Evolutionary conservation across 1,284 basidiomycete species (phyloP), one percentile per base, ranked within the genome.

Genomic region (Schizophyllum amplum): DNA sequence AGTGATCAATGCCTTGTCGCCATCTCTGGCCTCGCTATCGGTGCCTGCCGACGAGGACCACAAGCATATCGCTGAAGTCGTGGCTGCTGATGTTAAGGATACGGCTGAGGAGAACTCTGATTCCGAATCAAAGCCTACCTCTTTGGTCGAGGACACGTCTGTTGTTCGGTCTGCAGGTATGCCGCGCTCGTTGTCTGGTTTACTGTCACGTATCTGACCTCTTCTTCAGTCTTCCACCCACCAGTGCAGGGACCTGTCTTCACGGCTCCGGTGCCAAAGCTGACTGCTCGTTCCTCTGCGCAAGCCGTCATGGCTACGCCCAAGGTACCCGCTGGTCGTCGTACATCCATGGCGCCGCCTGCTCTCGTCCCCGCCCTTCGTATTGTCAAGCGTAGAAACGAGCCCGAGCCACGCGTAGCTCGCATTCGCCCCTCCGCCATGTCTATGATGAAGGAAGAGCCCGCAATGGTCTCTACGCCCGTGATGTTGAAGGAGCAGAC

Each of bases 301-400:
- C 15, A 42, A 49, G 11, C 50, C 33, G 33, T 17, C 17, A 20
- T 24, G 22, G 48, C 48, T 11, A 50, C 48, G 48, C 48, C 48
- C 15, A 59, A 55, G 33, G 17, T 42, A 13, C 33, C 47, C 56
- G 27, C 50, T 57, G 11, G 59, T 58, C 27, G 51, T 63, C 53
- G 62, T 64, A 26, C 65, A 65, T 33, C 67, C 68, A 9, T 62
- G 46, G 53, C 58, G 51, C 69, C 66, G 46, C 70, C 69, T 5
- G 67, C 68, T 4, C 68, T 72, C 2, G 68, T 79, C 13, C 75
- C 75, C 48, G 79, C 75, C 23, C 63, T 79, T 47, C 75, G 73
- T 24, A 78, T 80, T 49, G 68, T 78, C 22, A 83, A 82, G 66
- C 68, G 74, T 53, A 62, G 65, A 9, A 71, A 67, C 57, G 22